phyloP scores from a whole-genome alignment of 1,284 basidiomycete genomes.

The Microbotryum saponariae region DNA sequence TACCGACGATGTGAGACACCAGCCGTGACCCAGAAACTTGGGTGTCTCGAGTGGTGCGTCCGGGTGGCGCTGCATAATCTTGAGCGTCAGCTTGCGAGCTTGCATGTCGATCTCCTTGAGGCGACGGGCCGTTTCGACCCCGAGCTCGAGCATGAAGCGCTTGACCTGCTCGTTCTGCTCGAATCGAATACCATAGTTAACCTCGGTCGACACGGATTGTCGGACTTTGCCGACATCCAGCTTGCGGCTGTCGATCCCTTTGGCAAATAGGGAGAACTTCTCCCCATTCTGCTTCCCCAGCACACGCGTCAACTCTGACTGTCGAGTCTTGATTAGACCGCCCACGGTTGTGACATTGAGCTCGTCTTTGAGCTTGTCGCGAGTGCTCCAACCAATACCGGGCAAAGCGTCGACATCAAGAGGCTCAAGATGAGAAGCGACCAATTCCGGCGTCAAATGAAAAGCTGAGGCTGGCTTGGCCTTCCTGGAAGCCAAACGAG shows the following conservation, averaged over 20 bases:
- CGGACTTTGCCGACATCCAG: slow-evolving; percentile 71
- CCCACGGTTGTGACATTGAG: slow-evolving; percentile 66
- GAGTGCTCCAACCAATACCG: slow-evolving; percentile 61
- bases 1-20: slow-evolving; percentile 64
- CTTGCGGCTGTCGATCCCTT: slow-evolving; percentile 71
- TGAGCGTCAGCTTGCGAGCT: slow-evolving; percentile 69
- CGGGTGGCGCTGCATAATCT: slow-evolving; percentile 79
- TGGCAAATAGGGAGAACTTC: slow-evolving; percentile 70
- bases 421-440: slow-evolving; percentile 56
- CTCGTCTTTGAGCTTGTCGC: slow-evolving; percentile 56
- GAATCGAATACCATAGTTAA: slow-evolving; percentile 95
- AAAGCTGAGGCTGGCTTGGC: slow-evolving; percentile 85
- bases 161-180: slow-evolving; percentile 71
- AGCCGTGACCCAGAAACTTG: slow-evolving; percentile 93
- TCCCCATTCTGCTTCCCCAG: slow-evolving; percentile 77
- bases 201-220: slow-evolving; percentile 82
- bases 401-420: slow-evolving; percentile 81
- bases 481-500: slow-evolving; percentile 77
- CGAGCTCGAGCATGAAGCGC: slow-evolving; percentile 64
- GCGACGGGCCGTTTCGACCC: slow-evolving; percentile 63
- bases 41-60: slow-evolving; percentile 84
- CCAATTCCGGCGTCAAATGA: slow-evolving; percentile 56
- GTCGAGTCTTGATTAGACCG: slow-evolving; percentile 50
- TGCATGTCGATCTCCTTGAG: slow-evolving; percentile 59
- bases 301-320: slow-evolving; percentile 37